A percentile compares a stretch with the other conserved stretches of the same genome.
Conservation (phyloP, 139 green algal species). For the Haematococcus sp. region DNA sequence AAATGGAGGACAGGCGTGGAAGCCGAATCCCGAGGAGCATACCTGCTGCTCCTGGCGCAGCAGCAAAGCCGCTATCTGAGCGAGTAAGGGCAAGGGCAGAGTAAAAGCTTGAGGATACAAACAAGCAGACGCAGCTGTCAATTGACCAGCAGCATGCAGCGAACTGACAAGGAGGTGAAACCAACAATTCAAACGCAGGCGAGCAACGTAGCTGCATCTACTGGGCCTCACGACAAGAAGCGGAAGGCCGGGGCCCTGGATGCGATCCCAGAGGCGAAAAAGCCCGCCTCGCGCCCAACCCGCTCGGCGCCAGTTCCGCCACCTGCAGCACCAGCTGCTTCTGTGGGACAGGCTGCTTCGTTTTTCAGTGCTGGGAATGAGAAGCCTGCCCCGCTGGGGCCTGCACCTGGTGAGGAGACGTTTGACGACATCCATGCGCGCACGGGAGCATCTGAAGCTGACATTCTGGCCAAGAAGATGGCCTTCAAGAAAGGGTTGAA, state of each 20-base stretch:
- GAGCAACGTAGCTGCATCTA: not conserved
- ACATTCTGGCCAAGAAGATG: constrained; percentile 40
- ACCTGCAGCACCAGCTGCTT: not conserved
- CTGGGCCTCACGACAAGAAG: not conserved
- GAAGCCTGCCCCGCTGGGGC: constrained; percentile 8
- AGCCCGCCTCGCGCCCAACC: not conserved
- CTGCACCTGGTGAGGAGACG: constrained; percentile 37
- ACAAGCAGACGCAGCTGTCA: constrained; percentile 6
- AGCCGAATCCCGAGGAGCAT: constrained; percentile 12
- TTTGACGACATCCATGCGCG: constrained; percentile 50
- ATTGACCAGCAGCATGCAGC: not conserved
- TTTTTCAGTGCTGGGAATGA: not conserved
- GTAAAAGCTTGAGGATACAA: not conserved
- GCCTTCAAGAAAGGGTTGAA: constrained; percentile 47
- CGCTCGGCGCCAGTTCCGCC: not conserved
- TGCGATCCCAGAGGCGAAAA: constrained; percentile 1
- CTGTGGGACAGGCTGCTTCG: not conserved
- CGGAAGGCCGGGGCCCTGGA: constrained; percentile 1
- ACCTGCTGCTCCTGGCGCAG: no score
- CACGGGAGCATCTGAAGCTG: constrained; percentile 26
- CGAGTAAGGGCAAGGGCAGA: no score
- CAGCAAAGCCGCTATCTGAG: no score
- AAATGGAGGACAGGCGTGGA: constrained; percentile 6
- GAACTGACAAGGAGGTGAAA: not conserved
- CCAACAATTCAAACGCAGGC: not conserved